A percentile compares a stretch with the other conserved stretches of the same genome.
Conservation (phyloP, 129 eudicot species). For the Pittosporum tobira region DNA sequence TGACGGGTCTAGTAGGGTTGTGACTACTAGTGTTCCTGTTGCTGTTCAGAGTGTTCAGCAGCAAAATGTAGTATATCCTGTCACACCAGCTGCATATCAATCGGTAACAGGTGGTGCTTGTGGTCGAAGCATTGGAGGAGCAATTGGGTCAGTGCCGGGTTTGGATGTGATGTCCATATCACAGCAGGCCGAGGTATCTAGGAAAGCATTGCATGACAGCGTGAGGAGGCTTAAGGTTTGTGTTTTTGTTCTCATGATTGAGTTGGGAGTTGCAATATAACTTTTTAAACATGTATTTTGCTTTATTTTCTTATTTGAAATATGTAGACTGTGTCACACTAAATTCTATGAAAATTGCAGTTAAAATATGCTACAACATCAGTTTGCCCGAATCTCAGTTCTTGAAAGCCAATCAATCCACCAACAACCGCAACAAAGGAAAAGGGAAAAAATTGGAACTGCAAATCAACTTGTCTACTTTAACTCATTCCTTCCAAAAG, state of each 20-base stretch:
- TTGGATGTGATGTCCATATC: slow-evolving; percentile 44
- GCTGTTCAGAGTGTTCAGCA: slow-evolving; percentile 39
- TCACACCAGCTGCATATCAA: slow-evolving; percentile 27
- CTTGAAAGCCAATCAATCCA: not conserved
- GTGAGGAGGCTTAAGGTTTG: slow-evolving; percentile 68
- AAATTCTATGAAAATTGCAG: not conserved
- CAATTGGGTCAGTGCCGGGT: slow-evolving; percentile 39
- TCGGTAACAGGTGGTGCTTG: slow-evolving; percentile 16
- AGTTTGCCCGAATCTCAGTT: not conserved
- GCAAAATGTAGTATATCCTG: slow-evolving; percentile 23
- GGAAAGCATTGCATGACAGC: slow-evolving; percentile 66
- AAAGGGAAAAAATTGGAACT: not conserved
- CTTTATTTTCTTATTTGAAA: not conserved
- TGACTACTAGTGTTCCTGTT: slow-evolving; percentile 11
- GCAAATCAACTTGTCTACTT: not conserved
- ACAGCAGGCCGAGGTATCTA: slow-evolving; percentile 77
- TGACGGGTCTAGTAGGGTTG: slow-evolving; percentile 49
- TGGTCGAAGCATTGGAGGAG: slow-evolving; percentile 59
- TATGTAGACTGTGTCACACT: not conserved
- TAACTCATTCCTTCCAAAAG: not conserved
- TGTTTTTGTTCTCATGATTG: not conserved
- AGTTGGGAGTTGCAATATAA: not conserved
- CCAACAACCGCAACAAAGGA: not conserved
- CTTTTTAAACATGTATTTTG: not conserved
- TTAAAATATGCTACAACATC: not conserved